Base-by-base conservation (phyloP, 768 basidiomycete genomes). In the Suillus plorans region DNA sequence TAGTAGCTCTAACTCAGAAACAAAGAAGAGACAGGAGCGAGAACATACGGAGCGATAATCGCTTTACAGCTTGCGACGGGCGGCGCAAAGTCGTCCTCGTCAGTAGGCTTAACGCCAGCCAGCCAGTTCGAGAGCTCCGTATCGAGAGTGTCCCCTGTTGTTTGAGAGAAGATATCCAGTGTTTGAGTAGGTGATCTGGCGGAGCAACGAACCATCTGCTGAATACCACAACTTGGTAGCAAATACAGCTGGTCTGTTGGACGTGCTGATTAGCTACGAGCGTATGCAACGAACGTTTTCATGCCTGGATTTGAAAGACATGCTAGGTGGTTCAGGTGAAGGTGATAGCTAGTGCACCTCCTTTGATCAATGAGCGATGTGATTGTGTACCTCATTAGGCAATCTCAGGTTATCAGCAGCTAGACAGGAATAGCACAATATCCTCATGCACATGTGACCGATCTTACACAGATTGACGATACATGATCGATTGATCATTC, bases 31-130 rank as follows among this genome's bases (percentile, higher is more conserved):
- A 44, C 12, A 31, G 10, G 16, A 59, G 12, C 18, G 42, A 52
- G 49, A n/a, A 82, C 94, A 69, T 71, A 98, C 95, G 97, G 97
- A 22, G 92, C 96, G 53, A 99, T 96, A 73, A 99, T 85, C n/a
- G 96, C 97, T 73, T 86, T 91, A 69, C 85, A 86, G 36, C 88
- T 85, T 59, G 77, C 71, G 68, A 95, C 81, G 2, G 95, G 95
- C 49, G 86, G 89, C 1, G 77, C 71, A 80, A 87, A 87, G 70
- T 85, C 65, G 31, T 80, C 76, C 44, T 78, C 76, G 7, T 75
- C 73, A 4, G 81, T 78, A 39, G 83, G 63, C 31, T 82, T 76
- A 36, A 93, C 93, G 37, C 79, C 80, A 7, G 73, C 77, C 9
- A 98, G 81, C 84, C 90, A 94, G 20, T 70, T 68, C 1, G 80